Evolutionary conservation across 768 basidiomycete species (phyloP).

Genomic region (Russula ochroleuca): DNA sequence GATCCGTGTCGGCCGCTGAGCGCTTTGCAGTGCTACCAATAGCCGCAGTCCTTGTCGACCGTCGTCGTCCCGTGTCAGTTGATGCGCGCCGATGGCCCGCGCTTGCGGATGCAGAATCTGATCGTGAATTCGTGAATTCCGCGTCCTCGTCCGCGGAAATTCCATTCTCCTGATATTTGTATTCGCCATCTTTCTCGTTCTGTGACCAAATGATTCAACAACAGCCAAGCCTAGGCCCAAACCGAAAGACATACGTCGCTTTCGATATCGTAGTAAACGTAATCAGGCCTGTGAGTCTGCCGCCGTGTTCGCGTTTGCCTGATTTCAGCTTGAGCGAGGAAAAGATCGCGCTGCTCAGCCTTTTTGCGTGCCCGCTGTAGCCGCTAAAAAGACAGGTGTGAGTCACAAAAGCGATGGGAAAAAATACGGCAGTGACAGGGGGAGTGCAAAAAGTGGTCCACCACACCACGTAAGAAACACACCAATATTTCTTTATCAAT

Average conservation of each 20-base stretch:
- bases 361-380: conserved; percentile 65
- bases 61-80: conserved; percentile 33
- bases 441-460: background rate
- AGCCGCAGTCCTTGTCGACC: conserved; percentile 42
- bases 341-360: conserved; percentile 59
- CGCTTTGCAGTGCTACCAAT: conserved; percentile 48
- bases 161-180: conserved; percentile 57
- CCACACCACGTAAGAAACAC: conserved; percentile 37
- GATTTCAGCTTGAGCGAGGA: conserved; percentile 71
- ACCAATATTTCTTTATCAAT: conserved; percentile 72
- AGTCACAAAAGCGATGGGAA: conserved; percentile 1
- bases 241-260: conserved; percentile 52
- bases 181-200: conserved; percentile 59
- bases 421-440: conserved; percentile 1
- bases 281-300: conserved; percentile 69
- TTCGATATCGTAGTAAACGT: conserved; percentile 66
- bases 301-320: conserved; percentile 76
- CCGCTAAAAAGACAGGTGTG: conserved; percentile 46
- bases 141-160: conserved; percentile 24
- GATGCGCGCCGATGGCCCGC: conserved; percentile 18
- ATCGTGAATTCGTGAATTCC: conserved; percentile 37
- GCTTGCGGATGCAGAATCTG: conserved; percentile 19
- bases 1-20: conserved; percentile 43
- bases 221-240: conserved; percentile 29
- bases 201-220: conserved; percentile 34